phyloP scores from a whole-genome alignment of 1,284 basidiomycete species.

The Thecaphora frezii region DNA sequence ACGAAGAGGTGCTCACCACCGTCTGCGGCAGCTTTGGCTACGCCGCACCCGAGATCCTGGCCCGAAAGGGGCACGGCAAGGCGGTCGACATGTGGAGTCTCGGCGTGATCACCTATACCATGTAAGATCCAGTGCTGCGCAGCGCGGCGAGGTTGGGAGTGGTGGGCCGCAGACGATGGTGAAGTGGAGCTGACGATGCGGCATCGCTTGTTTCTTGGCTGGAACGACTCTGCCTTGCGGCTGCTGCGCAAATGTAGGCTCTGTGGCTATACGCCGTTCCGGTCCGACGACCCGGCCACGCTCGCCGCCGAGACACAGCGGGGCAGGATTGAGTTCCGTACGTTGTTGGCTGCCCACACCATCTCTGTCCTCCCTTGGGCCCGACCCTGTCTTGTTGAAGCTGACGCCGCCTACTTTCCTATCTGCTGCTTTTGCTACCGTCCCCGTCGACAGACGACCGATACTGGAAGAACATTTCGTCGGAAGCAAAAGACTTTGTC shows the following conservation, averaged over 20 bases:
- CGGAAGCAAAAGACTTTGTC: conserved; percentile 81
- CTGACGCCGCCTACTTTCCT: background rate
- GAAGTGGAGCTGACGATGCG: no score
- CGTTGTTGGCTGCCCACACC: conserved; percentile 7
- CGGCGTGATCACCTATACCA: conserved; percentile 83
- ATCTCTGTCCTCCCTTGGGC: background rate
- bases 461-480: conserved; percentile 87
- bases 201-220: no score
- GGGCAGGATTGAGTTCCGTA: conserved; percentile 75
- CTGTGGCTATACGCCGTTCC: conserved; percentile 70
- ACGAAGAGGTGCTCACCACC: conserved; percentile 76
- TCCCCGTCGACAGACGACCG: conserved; percentile 63
- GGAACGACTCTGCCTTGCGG: no score
- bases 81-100: conserved; percentile 91
- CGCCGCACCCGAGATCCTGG: conserved; percentile 82
- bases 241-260: conserved; percentile 17
- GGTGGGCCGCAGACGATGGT: background rate
- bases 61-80: conserved; percentile 80
- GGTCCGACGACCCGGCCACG: conserved; percentile 75
- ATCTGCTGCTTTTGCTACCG: background rate
- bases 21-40: conserved; percentile 91
- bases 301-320: conserved; percentile 79
- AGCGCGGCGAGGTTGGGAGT: background rate
- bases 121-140: conserved; percentile 28
- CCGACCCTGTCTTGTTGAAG: background rate